Evolutionary conservation across 2,329 filamentous ascomycete genomes (phyloP), one percentile per base, ranked within the genome.

Genomic region (Paraphoma sp.): DNA sequence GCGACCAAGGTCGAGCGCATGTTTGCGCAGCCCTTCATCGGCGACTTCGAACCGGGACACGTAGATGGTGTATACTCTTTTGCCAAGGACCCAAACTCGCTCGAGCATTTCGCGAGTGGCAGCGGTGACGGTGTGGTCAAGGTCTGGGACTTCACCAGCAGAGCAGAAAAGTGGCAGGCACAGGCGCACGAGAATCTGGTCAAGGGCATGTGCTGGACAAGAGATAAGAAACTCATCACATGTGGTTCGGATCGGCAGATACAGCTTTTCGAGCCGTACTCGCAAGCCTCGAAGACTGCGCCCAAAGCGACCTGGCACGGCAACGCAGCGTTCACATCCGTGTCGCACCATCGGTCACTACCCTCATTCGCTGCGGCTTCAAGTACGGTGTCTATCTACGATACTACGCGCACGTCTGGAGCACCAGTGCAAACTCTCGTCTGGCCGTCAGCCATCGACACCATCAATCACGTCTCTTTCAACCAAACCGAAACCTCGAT

Each of bases 401-500:
- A 97, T 73, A 84, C 95, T 45, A 89, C 91, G 50, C 86, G 91
- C 43, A 89, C 92, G 54, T 92, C 90, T 29, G 83, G 84, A 1
- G 88, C 90, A 0, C 90, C 93, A 0, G 89, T 91, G 6, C 92
- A 97, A 76, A 89, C 90, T 23, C 83, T 97, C 12, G 85, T 87
- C 60, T 97, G 93, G 92, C 94, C 94, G 4, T 95, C 90, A 5
- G 87, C 89, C 9, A 89, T 91, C 56, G 95, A 76, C 76, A 98
- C 95, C 4, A 95, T 98, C 77, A 96, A 87, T 43, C 85, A 90
- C 11, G 86, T 97, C 55, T 85, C 91, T 42, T 96, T 98, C 81
- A 99, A 98, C 79, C 90, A 96, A 73, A 90, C 91, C 38, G 95
- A 99, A 80, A 97, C 94, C 0, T 96, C 92, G 0, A 87, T 99